Evolutionary conservation across 352 stramenopile genomes (phyloP), one percentile per base, ranked within the genome.

Genomic region (Globisporangium radiosum): DNA sequence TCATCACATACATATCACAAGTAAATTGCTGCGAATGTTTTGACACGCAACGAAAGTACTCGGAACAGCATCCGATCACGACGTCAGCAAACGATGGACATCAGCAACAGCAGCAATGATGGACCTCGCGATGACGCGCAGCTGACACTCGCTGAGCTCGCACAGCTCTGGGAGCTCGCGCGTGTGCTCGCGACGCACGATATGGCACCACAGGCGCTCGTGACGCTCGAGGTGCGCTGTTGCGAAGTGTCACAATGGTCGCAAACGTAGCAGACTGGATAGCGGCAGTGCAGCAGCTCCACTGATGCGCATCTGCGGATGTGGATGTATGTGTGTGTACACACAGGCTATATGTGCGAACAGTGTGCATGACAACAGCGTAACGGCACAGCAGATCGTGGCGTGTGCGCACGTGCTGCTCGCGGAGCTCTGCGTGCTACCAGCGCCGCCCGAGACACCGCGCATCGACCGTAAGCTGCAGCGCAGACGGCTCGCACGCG

Each of bases 161-260:
- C 62, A 63, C 75, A 87, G 60, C 63, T 92, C 11, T 92, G 83
- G 83, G 74, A 57, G 56, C 69, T 92, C 37, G 76, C 76, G n/a
- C 71, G 69, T 37, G 47, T 81, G 33, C 54, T 90, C 5, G 54
- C 63, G 9, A 55, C 78, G 40, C 68, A 83, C 54, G 44, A 81
- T 10, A 66, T 84, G 45, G 57, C 57, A 14, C 50, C 66, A 1
- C 73, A 85, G 60, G 70, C 74, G 3, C 62, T 67, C 17, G 55
- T 68, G 59, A 87, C 71, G 54, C 64, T 92, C 39, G 69, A 90
- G 69, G 75, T 88, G 54, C 25, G 62, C 47, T 50, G 9, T 19
- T 33, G 38, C 5, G 11, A 9, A 14, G 17, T 37, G 47, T 13
- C 5, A 13, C n/a, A 5, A 37, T 33, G 9, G 47, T 11, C 33